Conservation (phyloP, 23 red algal species). For the Pyropia haitanensis region DNA sequence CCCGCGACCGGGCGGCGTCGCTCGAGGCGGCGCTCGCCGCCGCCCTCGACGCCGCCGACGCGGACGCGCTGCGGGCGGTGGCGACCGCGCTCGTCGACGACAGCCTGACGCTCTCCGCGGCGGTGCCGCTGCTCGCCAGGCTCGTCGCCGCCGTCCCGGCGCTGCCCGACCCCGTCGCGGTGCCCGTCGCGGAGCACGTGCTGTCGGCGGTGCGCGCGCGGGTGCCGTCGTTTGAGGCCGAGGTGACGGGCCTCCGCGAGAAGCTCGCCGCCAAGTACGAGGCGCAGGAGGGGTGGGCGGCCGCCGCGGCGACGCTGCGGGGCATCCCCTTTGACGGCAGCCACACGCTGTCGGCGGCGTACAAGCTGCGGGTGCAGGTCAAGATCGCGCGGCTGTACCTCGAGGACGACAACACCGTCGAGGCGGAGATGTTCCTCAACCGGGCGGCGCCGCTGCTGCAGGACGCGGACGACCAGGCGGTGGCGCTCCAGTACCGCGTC, state of each 20-base stretch:
- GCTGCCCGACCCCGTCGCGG: too few species aligned
- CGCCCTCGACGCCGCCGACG: too few species aligned
- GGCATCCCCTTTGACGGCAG: slow-evolving; percentile 19
- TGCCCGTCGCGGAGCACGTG: too few species aligned
- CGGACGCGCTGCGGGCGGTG: too few species aligned
- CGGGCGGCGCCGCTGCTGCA: slow-evolving; percentile 44
- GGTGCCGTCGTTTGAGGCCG: slow-evolving; percentile 19
- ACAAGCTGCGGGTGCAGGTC: slow-evolving; percentile 29
- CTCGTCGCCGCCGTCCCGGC: too few species aligned
- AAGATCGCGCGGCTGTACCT: slow-evolving; percentile 51
- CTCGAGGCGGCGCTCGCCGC: too few species aligned
- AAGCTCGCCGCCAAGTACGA: slow-evolving; percentile 25
- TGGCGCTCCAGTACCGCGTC: slow-evolving; percentile 34
- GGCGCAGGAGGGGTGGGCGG: slow-evolving; percentile 9
- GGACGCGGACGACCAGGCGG: slow-evolving; percentile 20
- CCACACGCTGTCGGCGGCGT: slow-evolving; percentile 12
- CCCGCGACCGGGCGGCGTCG: too few species aligned
- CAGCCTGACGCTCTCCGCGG: too few species aligned
- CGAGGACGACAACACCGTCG: slow-evolving; percentile 6
- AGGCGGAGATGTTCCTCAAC: slow-evolving; percentile 44
- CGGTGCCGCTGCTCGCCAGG: too few species aligned
- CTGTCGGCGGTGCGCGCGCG: too few species aligned
- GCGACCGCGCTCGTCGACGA: too few species aligned
- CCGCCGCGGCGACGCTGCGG: slow-evolving; percentile 17
- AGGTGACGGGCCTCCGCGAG: slow-evolving; percentile 16